Conservation (phyloP, 805 yeast genomes). For the Candida orba region DNA sequence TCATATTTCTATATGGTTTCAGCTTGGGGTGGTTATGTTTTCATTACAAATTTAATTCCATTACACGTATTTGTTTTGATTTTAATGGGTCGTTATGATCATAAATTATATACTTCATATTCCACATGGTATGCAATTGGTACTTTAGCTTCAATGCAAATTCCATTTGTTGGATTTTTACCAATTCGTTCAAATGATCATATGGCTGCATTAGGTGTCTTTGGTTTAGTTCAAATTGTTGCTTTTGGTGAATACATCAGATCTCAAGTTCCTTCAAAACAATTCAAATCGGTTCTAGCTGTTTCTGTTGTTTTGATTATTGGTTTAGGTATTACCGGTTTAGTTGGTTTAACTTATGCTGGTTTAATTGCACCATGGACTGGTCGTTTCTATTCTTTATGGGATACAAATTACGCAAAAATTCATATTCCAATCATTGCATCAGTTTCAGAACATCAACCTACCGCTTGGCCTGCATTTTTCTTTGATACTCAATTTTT, state of each 20-base stretch:
- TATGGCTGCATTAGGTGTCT: slow-evolving; percentile 96
- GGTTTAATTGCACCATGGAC: slow-evolving; percentile 99
- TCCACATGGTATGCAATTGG: slow-evolving; percentile 97
- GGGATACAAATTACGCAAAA: slow-evolving; percentile 98
- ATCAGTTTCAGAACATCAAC: slow-evolving; percentile 98
- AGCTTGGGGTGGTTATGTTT: slow-evolving; percentile 99
- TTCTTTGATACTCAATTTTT: slow-evolving; percentile 89
- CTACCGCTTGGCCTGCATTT: slow-evolving; percentile 99
- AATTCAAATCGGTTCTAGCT: slow-evolving; percentile 63
- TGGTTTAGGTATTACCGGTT: slow-evolving; percentile 57
- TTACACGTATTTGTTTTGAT: slow-evolving; percentile 86
- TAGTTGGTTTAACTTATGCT: slow-evolving; percentile 74
- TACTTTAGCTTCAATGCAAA: slow-evolving; percentile 98
- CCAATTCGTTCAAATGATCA: slow-evolving; percentile 97
- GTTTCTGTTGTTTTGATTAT: slow-evolving; percentile 53
- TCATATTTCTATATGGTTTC: slow-evolving; percentile 97
- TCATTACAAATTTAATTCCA: slow-evolving; percentile 95
- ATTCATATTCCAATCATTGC: slow-evolving; percentile 98
- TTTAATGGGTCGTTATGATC: slow-evolving; percentile 89
- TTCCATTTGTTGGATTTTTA: slow-evolving; percentile 95
- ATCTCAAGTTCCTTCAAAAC: slow-evolving; percentile 59
- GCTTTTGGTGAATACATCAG: slow-evolving; percentile 80
- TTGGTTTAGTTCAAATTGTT: slow-evolving; percentile 88
- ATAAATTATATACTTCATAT: slow-evolving; percentile 80
- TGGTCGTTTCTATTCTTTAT: slow-evolving; percentile 94